Conservation (phyloP, 768 basidiomycete genomes). For the Rhizopogon vulgaris region DNA sequence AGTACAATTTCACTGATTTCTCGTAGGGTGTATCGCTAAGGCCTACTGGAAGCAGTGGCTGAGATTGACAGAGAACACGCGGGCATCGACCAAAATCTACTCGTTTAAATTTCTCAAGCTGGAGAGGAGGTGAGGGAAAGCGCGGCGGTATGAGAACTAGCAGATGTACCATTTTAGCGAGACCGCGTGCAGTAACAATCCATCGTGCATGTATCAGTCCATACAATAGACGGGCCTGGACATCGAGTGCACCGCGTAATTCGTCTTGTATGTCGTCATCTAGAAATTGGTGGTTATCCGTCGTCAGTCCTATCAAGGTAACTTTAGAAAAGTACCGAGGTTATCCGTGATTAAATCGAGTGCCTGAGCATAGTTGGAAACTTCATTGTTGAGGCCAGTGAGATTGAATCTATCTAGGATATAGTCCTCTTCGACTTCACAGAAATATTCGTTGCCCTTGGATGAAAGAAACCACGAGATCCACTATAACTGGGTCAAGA, state of each 20-base stretch:
- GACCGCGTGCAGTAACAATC: slow-evolving; percentile 91
- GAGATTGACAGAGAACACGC: slow-evolving; percentile 90
- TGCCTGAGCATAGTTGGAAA: slow-evolving; percentile 90
- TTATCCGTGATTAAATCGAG: slow-evolving; percentile 95
- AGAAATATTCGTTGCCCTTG: slow-evolving; percentile 99
- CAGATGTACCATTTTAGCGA: slow-evolving; percentile 82
- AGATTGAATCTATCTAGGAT: slow-evolving; percentile 98
- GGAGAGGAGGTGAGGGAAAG: slow-evolving; percentile 1
- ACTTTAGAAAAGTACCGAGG: slow-evolving; percentile 59
- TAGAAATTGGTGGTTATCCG: slow-evolving; percentile 19
- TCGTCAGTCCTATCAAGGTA: neutral
- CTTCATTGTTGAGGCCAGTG: slow-evolving; percentile 94
- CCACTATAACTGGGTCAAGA: slow-evolving; percentile 53
- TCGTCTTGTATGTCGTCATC: slow-evolving; percentile 97
- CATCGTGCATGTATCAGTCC: slow-evolving; percentile 96
- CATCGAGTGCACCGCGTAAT: slow-evolving; percentile 83
- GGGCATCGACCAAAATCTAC: slow-evolving; percentile 99
- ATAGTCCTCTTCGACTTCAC: slow-evolving; percentile 98
- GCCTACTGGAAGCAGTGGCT: slow-evolving; percentile 94
- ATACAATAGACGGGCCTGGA: slow-evolving; percentile 89
- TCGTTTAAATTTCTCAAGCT: slow-evolving; percentile 97
- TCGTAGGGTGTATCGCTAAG: slow-evolving; percentile 97
- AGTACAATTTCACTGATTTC: slow-evolving; percentile 98
- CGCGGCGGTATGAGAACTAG: neutral
- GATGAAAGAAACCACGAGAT: slow-evolving; percentile 97